Evolutionary conservation across 352 stramenopile genomes (phyloP).

Genomic region (Phytophthora boehmeriae): DNA sequence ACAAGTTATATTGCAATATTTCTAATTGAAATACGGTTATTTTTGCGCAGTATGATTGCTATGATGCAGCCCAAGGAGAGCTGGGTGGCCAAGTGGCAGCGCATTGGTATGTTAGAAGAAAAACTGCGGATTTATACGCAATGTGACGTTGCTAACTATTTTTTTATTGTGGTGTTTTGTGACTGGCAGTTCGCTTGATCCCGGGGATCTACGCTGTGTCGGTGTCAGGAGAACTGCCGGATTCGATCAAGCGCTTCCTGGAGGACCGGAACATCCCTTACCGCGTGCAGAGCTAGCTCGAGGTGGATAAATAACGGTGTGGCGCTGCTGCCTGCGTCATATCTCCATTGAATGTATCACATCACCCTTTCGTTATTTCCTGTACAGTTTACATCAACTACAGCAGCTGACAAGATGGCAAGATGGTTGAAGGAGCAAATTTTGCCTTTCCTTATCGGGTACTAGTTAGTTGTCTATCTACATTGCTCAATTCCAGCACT

Average conservation of each 20-base stretch:
- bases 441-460: background rate
- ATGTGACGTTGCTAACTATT: background rate
- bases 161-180: slow-evolving; percentile 9
- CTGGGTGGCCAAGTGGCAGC: slow-evolving; percentile 91
- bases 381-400: too few species aligned
- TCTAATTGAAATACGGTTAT: slow-evolving; percentile 3
- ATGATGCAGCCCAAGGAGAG: slow-evolving; percentile 91
- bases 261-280: slow-evolving; percentile 89
- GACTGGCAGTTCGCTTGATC: slow-evolving; percentile 67
- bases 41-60: slow-evolving; percentile 76
- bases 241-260: slow-evolving; percentile 89
- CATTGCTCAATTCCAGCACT: background rate
- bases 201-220: slow-evolving; percentile 89
- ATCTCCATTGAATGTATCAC: background rate
- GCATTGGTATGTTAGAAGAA: slow-evolving; percentile 58
- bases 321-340: background rate
- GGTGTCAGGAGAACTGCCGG: slow-evolving; percentile 82
- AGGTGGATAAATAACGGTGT: background rate
- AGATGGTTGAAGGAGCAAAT: too few species aligned
- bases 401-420: too few species aligned
- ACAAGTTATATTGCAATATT: background rate
- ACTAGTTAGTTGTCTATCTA: background rate
- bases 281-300: slow-evolving; percentile 65
- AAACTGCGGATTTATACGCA: background rate
- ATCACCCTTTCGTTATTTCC: background rate